Evolutionary conservation across 2,329 filamentous ascomycete species (phyloP), one percentile per base, ranked within the genome.

Genomic region (Diaporthe helianthi): DNA sequence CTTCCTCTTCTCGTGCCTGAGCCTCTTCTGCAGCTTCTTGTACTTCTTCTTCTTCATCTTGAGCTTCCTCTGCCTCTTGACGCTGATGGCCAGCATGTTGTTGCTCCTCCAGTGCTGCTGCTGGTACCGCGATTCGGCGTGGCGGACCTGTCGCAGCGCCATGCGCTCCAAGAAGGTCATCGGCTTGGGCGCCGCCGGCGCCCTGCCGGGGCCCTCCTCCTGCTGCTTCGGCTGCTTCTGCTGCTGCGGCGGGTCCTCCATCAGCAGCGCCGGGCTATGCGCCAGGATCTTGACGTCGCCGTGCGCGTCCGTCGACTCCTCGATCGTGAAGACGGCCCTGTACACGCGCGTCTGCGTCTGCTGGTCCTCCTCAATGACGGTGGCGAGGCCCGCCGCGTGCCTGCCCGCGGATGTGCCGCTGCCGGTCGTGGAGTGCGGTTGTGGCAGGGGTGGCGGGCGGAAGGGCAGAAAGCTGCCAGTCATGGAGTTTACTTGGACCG

Each of bases 1-100:
- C 84, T 94, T 97, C 79, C 94, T 90, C 79, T 95, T 91, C 84
- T 94, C 81, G 79, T 93, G 95, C 80, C 95, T 89, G 77, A 95
- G 98, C 81, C 90, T 88, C 86, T 92, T 93, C 92, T 97, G 94
- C 75, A 98, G 85, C 89, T 99, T 99, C 94, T 98, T 98, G 83
- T 97, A 97, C 90, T 99, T 99, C 88, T 98, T 95, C 89, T 98
- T 99, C 92, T 99, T 99, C 94, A 99, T 99, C 89, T 94, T 97
- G 78, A 98, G 84, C 84, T 96, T 97, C 78, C 94, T 87, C 82
- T 97, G 93, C 80, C 96, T 88, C 86, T 91, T 94, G 75, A 98
- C 95, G 78, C 93, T 97, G 78, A 99, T 93, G 73, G 93, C 88
- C 72, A 38, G 36, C 13, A 38, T 38, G 36, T 15, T 38, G 36